Evolutionary conservation across 1,284 basidiomycete genomes (phyloP), one percentile per base, ranked within the genome.

Genomic region (Phellopilus nigrolimitatus): DNA sequence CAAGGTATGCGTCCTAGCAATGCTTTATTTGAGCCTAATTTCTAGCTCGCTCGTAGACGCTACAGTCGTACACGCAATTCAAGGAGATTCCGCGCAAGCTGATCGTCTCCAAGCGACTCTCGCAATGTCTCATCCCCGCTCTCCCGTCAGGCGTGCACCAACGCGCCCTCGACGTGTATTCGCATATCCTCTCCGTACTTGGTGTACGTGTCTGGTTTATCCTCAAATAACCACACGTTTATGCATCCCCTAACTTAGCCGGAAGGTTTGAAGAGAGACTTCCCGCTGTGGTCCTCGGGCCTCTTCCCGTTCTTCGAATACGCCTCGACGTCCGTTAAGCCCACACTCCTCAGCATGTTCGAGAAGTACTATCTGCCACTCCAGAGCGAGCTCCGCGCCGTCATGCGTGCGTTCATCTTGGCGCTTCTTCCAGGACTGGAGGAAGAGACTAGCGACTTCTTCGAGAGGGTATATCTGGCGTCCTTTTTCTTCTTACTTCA

Each of bases 301-400:
- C 69, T 99, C 7, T 95, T 99, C 62, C 97, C 97, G 0, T 99
- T 99, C 79, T 98, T 98, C 65, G 93, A 97, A 67, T 97, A 93
- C 68, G 94, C 97, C 4, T 88, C 95, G 12, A 99, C 94, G 4
- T 94, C 92, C 17, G 93, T 95, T 53, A 34, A 95, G 82, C 93
- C 93, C 1, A 79, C 85, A 8, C 73, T 97, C 1, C 76, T 97
- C 43, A 88, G 85, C 59, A 77, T 97, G 9, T 97, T 91, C 62
- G 90, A 95, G 60, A 88, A 81, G 2, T 83, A 91, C 69, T 99
- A 97, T 66, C 72, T 99, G 3, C 93, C 95, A 0, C 72, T 99
- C 6, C 84, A 91, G 67, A 72, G 73, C 13, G 79, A 82, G 40
- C 75, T 99, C 13, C 82, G 95, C 17, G 94, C 95, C 4, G 76